These are phyloP conservation scores for Cephaloascus albidus DNA, from an alignment of 805 yeast species.

Conservation along the genomic window DNA sequence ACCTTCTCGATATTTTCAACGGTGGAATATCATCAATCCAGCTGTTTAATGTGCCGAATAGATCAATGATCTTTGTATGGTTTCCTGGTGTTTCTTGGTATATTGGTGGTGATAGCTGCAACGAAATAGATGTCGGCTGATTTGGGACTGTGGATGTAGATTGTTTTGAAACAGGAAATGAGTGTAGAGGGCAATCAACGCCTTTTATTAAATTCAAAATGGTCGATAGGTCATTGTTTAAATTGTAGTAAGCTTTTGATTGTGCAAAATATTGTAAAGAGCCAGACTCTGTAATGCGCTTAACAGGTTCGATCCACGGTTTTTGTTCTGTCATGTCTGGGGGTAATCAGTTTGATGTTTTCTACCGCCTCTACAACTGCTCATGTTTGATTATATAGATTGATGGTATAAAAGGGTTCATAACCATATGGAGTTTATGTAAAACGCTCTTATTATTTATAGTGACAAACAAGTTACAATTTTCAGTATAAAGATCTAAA, in stretches of 20 bases:
- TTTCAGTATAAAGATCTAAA: too few relatives aligned
- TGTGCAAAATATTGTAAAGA: slow-evolving; percentile 33
- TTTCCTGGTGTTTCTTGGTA: background rate
- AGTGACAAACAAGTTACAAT: too few relatives aligned
- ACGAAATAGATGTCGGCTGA: background rate
- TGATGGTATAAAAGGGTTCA: too few relatives aligned
- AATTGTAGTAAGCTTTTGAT: slow-evolving; percentile 31
- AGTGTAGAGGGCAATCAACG: too few relatives aligned
- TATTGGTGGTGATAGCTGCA: slow-evolving; percentile 2
- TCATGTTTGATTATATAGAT: too few relatives aligned
- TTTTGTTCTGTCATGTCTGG: too few relatives aligned
- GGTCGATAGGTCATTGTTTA: slow-evolving; percentile 22
- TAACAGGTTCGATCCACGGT: slow-evolving; percentile 20
- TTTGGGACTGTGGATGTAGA: background rate
- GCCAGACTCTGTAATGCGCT: slow-evolving; percentile 31
- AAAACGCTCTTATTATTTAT: too few relatives aligned
- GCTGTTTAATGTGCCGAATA: slow-evolving; percentile 11
- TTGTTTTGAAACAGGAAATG: too few relatives aligned
- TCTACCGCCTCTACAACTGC: too few relatives aligned
- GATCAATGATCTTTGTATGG: slow-evolving; percentile 3
- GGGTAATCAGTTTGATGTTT: too few relatives aligned
- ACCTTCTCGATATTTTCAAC: slow-evolving; percentile 64
- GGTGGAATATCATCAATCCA: slow-evolving; percentile 61
- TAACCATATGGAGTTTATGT: too few relatives aligned
- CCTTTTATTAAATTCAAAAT: slow-evolving; percentile 27